Conservation (phyloP, 2,329 filamentous ascomycete genomes). For the Verticillium isaacii region DNA sequence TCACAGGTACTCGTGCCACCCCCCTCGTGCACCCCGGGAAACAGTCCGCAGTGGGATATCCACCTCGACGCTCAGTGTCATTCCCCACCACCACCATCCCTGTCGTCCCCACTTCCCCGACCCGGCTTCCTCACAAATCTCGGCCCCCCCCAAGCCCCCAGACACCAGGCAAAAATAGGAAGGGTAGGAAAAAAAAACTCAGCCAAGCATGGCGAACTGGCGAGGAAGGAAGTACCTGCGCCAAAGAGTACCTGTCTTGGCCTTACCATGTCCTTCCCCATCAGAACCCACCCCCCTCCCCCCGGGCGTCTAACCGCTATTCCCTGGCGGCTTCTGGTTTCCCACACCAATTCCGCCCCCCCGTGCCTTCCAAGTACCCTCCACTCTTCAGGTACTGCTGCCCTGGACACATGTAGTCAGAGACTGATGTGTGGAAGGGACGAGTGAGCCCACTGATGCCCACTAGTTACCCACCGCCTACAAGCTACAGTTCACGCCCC, state of each 20-base stretch:
- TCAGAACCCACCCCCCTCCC: neutral
- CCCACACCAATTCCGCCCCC: neutral
- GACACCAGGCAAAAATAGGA: constrained; percentile 1
- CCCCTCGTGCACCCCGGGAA: neutral
- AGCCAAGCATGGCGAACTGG: neutral
- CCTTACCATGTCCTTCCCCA: neutral
- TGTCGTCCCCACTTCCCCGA: constrained; percentile 4
- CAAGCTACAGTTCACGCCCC: neutral
- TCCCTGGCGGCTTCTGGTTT: neutral
- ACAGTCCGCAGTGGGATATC: neutral
- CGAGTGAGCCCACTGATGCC: neutral
- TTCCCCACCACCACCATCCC: neutral
- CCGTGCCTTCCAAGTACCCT: constrained; percentile 4
- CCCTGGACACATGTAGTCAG: neutral
- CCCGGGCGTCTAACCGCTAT: constrained; percentile 1
- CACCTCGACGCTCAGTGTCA: neutral
- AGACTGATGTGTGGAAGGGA: neutral
- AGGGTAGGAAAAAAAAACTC: constrained; percentile 2
- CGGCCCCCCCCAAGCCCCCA: neutral
- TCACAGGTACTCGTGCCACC: neutral
- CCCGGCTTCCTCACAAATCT: constrained; percentile 1
- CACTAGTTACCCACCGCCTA: neutral
- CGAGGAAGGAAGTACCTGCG: neutral
- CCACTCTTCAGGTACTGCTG: constrained; percentile 7
- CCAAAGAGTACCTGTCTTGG: neutral